Evolutionary conservation across 192 early-diverging fungal species (phyloP).

Genomic region (Gryganskiella cystojenkinii): DNA sequence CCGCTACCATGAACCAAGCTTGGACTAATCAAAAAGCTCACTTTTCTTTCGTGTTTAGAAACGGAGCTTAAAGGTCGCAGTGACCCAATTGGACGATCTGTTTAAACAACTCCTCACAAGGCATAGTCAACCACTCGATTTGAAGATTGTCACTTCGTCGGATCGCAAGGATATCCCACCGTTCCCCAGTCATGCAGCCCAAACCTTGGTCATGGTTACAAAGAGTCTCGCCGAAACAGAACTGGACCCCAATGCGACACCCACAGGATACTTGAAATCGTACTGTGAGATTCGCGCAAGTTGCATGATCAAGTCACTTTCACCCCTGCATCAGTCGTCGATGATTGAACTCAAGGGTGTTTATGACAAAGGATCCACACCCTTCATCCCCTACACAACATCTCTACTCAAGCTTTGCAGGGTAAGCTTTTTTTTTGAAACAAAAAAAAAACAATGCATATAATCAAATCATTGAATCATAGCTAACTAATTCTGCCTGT

Average conservation of each 20-base stretch:
- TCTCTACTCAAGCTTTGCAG: constrained; percentile 70
- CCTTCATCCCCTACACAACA: constrained; percentile 69
- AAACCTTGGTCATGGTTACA: constrained; percentile 51
- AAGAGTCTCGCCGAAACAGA: constrained; percentile 62
- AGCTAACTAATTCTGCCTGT: background rate
- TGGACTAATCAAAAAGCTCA: background rate
- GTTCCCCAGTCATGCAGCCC: constrained; percentile 24
- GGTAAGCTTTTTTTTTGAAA: too few species aligned
- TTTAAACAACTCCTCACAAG: constrained; percentile 26
- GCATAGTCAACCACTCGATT: constrained; percentile 34
- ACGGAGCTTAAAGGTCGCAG: constrained; percentile 43
- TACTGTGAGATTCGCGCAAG: constrained; percentile 78
- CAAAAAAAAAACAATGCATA: too few species aligned
- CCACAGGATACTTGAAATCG: constrained; percentile 63
- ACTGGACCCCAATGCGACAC: constrained; percentile 57
- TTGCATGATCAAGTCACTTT: constrained; percentile 69
- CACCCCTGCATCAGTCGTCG: constrained; percentile 58
- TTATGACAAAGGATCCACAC: constrained; percentile 71
- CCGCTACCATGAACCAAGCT: background rate
- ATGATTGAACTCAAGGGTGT: constrained; percentile 58
- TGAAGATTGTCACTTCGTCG: constrained; percentile 45
- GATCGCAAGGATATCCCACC: constrained; percentile 56
- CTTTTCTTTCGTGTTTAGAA: constrained; percentile 9
- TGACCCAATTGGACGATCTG: constrained; percentile 29
- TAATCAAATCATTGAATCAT: too few species aligned